These are phyloP conservation scores for Aspergillus sp. DNA, from an alignment of 2,329 filamentous ascomycete species.

Conservation along the genomic window DNA sequence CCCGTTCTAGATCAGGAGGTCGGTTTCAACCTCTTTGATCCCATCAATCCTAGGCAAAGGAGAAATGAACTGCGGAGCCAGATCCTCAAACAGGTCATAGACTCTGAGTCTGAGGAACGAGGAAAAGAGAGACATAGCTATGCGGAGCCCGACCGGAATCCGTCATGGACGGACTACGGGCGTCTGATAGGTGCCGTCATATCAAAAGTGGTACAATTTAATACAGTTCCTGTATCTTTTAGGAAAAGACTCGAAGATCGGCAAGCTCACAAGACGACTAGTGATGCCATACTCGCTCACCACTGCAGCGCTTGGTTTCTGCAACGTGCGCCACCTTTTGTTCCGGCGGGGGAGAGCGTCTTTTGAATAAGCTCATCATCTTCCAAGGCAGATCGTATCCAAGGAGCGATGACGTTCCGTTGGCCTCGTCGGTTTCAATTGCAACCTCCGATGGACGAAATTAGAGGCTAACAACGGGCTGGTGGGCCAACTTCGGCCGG, in stretches of 20 bases:
- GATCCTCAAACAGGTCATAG: not conserved
- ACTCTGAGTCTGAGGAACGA: no score
- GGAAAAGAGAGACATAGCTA: not conserved
- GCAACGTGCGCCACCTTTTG: not conserved
- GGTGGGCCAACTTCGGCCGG: not conserved
- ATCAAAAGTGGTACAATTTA: not conserved
- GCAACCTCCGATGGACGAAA: not conserved
- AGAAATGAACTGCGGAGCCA: not conserved
- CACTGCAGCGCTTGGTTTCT: not conserved
- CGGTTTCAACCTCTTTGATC: not conserved
- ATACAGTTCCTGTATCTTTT: conserved; percentile 5
- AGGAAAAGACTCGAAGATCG: conserved; percentile 8
- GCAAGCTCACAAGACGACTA: not conserved
- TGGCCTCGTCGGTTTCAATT: not conserved
- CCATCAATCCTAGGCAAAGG: conserved; percentile 7
- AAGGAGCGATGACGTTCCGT: not conserved
- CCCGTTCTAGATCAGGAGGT: not conserved
- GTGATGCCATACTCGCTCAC: not conserved
- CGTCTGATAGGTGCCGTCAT: not conserved
- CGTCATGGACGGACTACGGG: not conserved
- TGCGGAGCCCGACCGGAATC: conserved; percentile 1
- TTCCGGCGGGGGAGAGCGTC: not conserved
- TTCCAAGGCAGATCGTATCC: not conserved
- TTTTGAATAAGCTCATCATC: not conserved
- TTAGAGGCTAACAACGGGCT: not conserved